Conservation (phyloP, 495 filamentous ascomycete species). For the Neurospora sp. region DNA sequence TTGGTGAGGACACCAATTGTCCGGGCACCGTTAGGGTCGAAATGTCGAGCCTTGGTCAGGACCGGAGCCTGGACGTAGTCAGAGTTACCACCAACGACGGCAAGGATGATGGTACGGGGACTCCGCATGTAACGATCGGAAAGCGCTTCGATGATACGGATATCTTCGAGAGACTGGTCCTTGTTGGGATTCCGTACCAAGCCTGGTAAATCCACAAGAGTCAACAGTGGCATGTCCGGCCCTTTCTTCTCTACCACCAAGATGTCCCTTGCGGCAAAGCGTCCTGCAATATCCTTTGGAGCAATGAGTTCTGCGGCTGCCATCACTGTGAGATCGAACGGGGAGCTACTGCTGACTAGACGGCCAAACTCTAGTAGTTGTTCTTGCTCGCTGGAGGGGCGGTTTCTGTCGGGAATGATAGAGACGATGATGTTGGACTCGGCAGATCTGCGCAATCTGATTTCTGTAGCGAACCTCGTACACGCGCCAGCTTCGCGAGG, state of each 20-base stretch:
- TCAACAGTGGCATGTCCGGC: slow-evolving; percentile 42
- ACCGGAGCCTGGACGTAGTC: slow-evolving; percentile 42
- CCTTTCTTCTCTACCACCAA: slow-evolving; percentile 44
- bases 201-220: slow-evolving; percentile 47
- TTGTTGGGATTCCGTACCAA: slow-evolving; percentile 39
- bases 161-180: slow-evolving; percentile 35
- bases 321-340: slow-evolving; percentile 28
- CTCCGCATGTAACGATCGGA: slow-evolving; percentile 43
- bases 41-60: slow-evolving; percentile 32
- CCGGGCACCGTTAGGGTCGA: slow-evolving; percentile 33
- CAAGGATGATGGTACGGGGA: slow-evolving; percentile 41
- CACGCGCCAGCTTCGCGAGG: slow-evolving; percentile 54
- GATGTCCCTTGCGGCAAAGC: slow-evolving; percentile 34
- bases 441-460: slow-evolving; percentile 33
- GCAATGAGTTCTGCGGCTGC: slow-evolving; percentile 27
- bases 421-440: slow-evolving; percentile 35
- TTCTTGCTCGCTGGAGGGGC: slow-evolving; percentile 24
- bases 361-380: slow-evolving; percentile 36
- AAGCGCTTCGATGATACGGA: slow-evolving; percentile 34
- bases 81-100: slow-evolving; percentile 42
- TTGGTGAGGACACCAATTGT: slow-evolving; percentile 45
- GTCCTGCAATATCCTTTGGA: slow-evolving; percentile 27
- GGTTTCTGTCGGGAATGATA: slow-evolving; percentile 39
- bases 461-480: slow-evolving; percentile 61
- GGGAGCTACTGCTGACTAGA: slow-evolving; percentile 15